These are phyloP conservation scores for Nidularia sp. DNA, from an alignment of 768 basidiomycete genomes.

Conservation along the genomic window DNA sequence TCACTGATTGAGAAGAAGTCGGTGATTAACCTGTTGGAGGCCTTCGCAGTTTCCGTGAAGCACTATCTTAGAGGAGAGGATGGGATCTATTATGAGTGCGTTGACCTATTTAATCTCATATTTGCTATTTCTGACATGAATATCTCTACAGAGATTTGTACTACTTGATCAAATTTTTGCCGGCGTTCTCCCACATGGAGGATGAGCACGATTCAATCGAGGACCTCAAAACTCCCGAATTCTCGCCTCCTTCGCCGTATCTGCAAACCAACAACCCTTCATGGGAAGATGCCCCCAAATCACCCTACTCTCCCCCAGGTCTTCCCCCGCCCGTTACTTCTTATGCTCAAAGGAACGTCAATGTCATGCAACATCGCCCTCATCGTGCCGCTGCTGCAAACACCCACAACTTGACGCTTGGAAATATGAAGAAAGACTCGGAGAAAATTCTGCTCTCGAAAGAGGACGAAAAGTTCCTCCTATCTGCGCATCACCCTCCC, in stretches of 20 bases:
- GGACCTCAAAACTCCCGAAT: neutral
- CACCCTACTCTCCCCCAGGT: neutral
- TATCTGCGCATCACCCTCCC: constrained; percentile 56
- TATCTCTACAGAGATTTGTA: constrained; percentile 45
- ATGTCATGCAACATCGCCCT: neutral
- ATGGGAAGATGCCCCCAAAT: neutral
- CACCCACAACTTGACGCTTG: too few species aligned
- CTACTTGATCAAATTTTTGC: constrained; percentile 70
- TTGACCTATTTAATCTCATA: neutral
- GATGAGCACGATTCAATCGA: constrained; percentile 26
- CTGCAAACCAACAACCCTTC: constrained; percentile 3
- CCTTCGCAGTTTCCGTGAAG: constrained; percentile 46
- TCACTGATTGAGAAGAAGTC: constrained; percentile 50
- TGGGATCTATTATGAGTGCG: constrained; percentile 19
- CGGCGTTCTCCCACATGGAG: constrained; percentile 50
- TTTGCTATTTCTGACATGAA: neutral
- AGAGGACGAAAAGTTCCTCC: constrained; percentile 41
- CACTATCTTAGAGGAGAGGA: constrained; percentile 46
- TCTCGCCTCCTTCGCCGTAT: neutral
- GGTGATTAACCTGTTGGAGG: constrained; percentile 45
- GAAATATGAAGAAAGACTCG: neutral
- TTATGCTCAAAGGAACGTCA: neutral
- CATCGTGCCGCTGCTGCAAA: neutral
- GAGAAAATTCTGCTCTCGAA: constrained; percentile 15
- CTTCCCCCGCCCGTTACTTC: neutral